phyloP scores from a whole-genome alignment of 306 rosid genomes.

The Cotoneaster glaucophyllus region DNA sequence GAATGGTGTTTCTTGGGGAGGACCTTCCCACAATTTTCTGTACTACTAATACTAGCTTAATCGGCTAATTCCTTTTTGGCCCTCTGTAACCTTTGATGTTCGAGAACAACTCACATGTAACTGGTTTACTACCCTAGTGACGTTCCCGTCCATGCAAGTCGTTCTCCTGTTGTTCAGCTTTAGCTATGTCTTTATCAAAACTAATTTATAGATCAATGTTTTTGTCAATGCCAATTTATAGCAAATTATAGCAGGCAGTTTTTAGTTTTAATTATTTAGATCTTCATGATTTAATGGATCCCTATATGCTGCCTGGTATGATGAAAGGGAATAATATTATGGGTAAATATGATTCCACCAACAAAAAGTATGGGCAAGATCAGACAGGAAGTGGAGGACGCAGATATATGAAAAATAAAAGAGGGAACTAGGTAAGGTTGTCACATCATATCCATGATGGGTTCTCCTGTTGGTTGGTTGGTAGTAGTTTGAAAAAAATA shows the following conservation, averaged over 20 bases:
- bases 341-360: neutral
- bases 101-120: neutral
- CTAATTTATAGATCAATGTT: neutral
- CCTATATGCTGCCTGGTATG: neutral
- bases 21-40: slow-evolving; percentile 34
- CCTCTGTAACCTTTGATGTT: neutral
- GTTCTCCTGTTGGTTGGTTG: neutral
- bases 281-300: neutral
- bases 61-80: slow-evolving; percentile 10
- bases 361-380: neutral
- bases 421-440: neutral
- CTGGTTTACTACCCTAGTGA: neutral
- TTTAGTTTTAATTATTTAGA: neutral
- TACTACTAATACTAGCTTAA: slow-evolving; percentile 22
- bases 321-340: neutral
- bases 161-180: neutral
- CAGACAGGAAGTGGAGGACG: neutral
- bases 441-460: neutral
- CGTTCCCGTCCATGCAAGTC: neutral
- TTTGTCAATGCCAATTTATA: neutral
- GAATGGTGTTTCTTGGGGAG: slow-evolving; percentile 25
- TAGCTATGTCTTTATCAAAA: neutral
- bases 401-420: neutral
- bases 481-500: neutral
- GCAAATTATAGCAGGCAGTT: neutral